Evolutionary conservation across 768 basidiomycete genomes (phyloP).

Genomic region (Kwoniella pini): DNA sequence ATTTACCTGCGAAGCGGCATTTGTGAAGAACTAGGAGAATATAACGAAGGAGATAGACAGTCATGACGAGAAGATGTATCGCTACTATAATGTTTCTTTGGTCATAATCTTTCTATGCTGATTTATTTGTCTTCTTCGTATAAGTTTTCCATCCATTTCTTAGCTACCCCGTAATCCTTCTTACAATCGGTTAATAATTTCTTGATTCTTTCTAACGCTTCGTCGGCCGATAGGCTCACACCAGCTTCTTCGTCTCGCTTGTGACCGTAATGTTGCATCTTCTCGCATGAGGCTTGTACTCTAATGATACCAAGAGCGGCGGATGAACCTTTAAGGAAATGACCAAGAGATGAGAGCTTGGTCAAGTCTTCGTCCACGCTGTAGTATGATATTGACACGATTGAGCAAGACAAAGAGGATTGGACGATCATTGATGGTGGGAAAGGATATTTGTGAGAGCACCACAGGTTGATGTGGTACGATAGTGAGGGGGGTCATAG

Average conservation of each 20-base stretch:
- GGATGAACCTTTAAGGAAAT: conserved; percentile 96
- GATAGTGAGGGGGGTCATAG: neutral
- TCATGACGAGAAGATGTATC: too few relatives aligned
- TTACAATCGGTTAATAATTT: conserved; percentile 64
- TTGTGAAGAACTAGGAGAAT: too few relatives aligned
- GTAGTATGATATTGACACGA: neutral
- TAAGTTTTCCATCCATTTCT: conserved; percentile 66
- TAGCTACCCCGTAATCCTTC: conserved; percentile 69
- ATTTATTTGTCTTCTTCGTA: conserved; percentile 52
- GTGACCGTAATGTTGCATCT: conserved; percentile 84
- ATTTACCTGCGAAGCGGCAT: too few relatives aligned
- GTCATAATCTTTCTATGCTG: neutral
- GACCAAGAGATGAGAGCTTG: conserved; percentile 73
- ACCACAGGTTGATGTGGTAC: too few relatives aligned
- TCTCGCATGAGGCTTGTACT: conserved; percentile 83
- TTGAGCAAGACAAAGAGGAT: neutral
- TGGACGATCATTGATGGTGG: neutral
- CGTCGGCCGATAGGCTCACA: conserved; percentile 35
- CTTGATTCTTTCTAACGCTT: conserved; percentile 60
- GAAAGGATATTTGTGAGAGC: too few relatives aligned
- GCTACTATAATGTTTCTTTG: neutral
- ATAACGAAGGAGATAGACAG: too few relatives aligned
- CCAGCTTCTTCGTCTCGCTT: conserved; percentile 61
- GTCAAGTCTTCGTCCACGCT: conserved; percentile 66
- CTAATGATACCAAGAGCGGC: conserved; percentile 82